Base-by-base conservation (phyloP, 2,329 filamentous ascomycete species). In the Aurifilum marmelostoma region DNA sequence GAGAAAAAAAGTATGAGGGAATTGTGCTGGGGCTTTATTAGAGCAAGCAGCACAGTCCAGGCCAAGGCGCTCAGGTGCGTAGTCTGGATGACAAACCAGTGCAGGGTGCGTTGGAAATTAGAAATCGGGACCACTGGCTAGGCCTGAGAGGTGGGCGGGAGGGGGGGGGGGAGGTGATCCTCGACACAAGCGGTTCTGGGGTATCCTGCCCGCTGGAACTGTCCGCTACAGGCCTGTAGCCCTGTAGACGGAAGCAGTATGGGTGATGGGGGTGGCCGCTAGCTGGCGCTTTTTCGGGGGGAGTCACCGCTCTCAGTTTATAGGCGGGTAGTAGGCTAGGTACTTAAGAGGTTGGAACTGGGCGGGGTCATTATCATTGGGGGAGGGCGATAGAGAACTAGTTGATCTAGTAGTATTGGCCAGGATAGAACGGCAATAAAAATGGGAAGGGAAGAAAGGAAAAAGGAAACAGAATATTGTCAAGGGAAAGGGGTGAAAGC, bases 61-160 rank as follows among this genome's bases (percentile, higher is more conserved):
- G 59, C 14, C 59, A 34, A 61, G 59, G 59, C 34, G 18, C 32
- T 32, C 39, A 21, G 39, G 34, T 34, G 66, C 7, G 7, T 47
- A n/a, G 37, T 32, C 63, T 54, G 54, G 68, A 69, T 66, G 63
- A 65, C 65, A 67, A 68, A 67, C 62, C 43, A 62, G 68, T 70
- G 65, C 61, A 63, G 61, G 39, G 43, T 47, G 41, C 27, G 27
- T 41, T 63, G 68, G 61, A 64, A 54, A 54, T 70, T 64, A 65
- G 68, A 64, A 70, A 65, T 65, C 65, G 34, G 50, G 34, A 37
- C 47, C 47, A 47, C 52, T 56, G 32, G 41, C 61, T 21, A n/a
- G 32, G 50, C 66, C 54, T 50, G 66, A 50, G 34, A 39, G 37
- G 52, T 60, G 54, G n/a, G 37, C n/a, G 52, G 32, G 63, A 24